These are phyloP conservation scores for Fulvia fulva DNA, from an alignment of 2,329 filamentous ascomycete species.

Conservation along the genomic window DNA sequence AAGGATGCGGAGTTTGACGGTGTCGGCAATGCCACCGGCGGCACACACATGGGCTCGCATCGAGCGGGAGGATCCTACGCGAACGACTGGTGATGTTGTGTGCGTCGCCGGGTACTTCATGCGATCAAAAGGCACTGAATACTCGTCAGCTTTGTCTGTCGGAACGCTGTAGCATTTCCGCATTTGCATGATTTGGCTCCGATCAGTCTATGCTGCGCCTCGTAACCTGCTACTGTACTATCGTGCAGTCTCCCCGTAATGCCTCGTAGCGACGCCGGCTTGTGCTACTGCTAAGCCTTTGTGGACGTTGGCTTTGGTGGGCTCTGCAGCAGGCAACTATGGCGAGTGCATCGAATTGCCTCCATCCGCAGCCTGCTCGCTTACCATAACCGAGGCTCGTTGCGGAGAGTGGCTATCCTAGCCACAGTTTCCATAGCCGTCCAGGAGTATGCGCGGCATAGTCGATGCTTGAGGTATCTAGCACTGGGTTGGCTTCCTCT, in stretches of 20 bases:
- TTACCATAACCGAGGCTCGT: neutral
- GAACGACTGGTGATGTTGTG: too few relatives aligned
- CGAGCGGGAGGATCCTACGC: too few relatives aligned
- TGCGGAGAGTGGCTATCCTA: neutral
- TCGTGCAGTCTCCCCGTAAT: neutral
- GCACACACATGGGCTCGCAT: too few relatives aligned
- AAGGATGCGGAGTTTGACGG: neutral
- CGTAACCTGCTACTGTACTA: neutral
- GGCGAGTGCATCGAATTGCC: neutral
- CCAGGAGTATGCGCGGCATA: too few relatives aligned
- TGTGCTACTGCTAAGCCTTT: neutral
- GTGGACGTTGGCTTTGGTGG: neutral
- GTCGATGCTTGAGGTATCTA: too few relatives aligned
- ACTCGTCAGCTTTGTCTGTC: too few relatives aligned
- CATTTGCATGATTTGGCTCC: neutral
- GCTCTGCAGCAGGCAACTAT: neutral
- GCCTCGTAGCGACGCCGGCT: neutral
- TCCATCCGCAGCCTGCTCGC: neutral
- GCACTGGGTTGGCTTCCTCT: too few relatives aligned
- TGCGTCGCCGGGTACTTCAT: too few relatives aligned
- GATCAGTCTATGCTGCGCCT: neutral
- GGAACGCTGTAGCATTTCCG: neutral
- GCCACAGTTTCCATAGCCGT: neutral
- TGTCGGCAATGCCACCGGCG: constrained; percentile 3
- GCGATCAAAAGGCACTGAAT: too few relatives aligned